Percentiles rank a stretch among this genome's conserved stretches.
These are phyloP conservation scores for Marasmius tenuissimus DNA, from an alignment of 1,284 basidiomycete genomes.

Conservation along the genomic window DNA sequence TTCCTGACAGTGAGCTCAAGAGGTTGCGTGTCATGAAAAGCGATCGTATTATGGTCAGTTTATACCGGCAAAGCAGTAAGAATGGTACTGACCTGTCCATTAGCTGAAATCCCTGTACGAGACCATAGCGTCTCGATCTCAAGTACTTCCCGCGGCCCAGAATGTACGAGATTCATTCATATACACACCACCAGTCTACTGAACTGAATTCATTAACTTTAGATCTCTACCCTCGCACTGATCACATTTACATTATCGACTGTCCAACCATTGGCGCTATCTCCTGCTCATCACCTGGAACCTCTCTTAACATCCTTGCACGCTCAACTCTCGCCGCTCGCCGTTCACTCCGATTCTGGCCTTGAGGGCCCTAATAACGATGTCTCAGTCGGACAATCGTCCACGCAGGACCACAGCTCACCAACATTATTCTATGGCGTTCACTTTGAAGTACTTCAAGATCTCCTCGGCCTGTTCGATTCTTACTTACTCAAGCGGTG, in stretches of 20 bases:
- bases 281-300: background rate
- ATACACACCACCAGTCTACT: slow-evolving; percentile 5
- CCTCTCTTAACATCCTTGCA: slow-evolving; percentile 37
- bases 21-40: slow-evolving; percentile 44
- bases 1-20: slow-evolving; percentile 38
- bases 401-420: background rate
- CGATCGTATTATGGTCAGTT: slow-evolving; percentile 46
- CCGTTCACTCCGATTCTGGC: background rate
- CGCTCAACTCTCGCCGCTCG: slow-evolving; percentile 29
- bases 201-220: slow-evolving; percentile 12
- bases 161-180: slow-evolving; percentile 32
- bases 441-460: slow-evolving; percentile 46
- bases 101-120: slow-evolving; percentile 47
- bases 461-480: slow-evolving; percentile 63
- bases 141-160: slow-evolving; percentile 36
- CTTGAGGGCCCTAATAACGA: background rate
- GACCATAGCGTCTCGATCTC: slow-evolving; percentile 47
- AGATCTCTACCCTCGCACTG: slow-evolving; percentile 60
- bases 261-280: slow-evolving; percentile 35
- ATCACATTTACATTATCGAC: slow-evolving; percentile 43
- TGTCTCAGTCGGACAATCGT: background rate
- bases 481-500: slow-evolving; percentile 59
- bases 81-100: background rate
- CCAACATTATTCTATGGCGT: background rate
- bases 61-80: background rate